phyloP scores from a whole-genome alignment of 2,329 filamentous ascomycete genomes.

The Epichloe elymi region DNA sequence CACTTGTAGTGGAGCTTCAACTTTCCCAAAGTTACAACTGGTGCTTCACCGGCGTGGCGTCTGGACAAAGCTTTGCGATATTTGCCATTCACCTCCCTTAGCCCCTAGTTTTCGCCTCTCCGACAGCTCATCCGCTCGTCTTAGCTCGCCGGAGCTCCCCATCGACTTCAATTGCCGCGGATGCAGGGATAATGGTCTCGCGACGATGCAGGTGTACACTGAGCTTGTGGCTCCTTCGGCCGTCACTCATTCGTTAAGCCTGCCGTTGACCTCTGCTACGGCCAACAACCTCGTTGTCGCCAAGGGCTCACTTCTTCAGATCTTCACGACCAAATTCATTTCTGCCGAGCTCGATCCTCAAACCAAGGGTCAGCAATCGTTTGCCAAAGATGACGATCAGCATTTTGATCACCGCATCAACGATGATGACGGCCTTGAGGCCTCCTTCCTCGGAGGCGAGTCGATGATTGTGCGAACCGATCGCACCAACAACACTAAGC shows the following conservation, averaged over 20 bases:
- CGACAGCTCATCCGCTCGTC: background rate
- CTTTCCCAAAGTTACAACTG: background rate
- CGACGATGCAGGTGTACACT: slow-evolving; percentile 87
- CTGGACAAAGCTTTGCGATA: background rate
- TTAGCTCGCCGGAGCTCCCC: background rate
- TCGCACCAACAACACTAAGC: slow-evolving; percentile 55
- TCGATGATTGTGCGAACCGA: slow-evolving; percentile 48
- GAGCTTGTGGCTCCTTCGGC: slow-evolving; percentile 90
- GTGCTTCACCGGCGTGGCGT: background rate
- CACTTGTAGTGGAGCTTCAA: background rate
- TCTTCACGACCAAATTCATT: slow-evolving; percentile 64
- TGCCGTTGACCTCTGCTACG: slow-evolving; percentile 64
- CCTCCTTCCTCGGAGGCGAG: slow-evolving; percentile 53
- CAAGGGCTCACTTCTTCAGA: slow-evolving; percentile 83
- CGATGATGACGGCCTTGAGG: slow-evolving; percentile 51
- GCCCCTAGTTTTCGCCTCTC: background rate
- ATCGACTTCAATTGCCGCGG: slow-evolving; percentile 2
- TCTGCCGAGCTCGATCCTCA: slow-evolving; percentile 47
- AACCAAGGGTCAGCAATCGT: slow-evolving; percentile 20
- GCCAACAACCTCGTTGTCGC: slow-evolving; percentile 81
- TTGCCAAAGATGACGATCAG: slow-evolving; percentile 25
- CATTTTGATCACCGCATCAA: slow-evolving; percentile 40
- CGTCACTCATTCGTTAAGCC: slow-evolving; percentile 72
- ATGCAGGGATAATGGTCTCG: slow-evolving; percentile 22
- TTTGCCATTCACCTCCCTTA: background rate